phyloP scores from a whole-genome alignment of 768 basidiomycete genomes.

The Ramaria sp. region DNA sequence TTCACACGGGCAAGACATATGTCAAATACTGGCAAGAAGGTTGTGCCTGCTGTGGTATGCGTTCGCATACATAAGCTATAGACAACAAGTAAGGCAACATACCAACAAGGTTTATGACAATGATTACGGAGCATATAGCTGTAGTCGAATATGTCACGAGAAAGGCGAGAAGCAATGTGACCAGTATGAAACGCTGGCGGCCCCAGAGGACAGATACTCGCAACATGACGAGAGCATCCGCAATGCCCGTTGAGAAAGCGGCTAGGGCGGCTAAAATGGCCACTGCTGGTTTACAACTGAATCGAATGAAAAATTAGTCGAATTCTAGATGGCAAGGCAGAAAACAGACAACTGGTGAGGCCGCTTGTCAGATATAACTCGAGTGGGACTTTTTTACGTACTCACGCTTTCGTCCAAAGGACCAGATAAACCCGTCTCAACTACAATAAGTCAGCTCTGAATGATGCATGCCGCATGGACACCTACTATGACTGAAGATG shows the following conservation, averaged over 20 bases:
- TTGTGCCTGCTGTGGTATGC: background rate
- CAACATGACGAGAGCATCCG: conserved; percentile 5
- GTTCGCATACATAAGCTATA: no score
- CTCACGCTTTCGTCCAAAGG: background rate
- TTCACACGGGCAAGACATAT: background rate
- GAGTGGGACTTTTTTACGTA: background rate
- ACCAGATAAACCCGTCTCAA: background rate
- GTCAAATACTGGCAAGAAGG: background rate
- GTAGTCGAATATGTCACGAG: background rate
- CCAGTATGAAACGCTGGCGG: conserved; percentile 1
- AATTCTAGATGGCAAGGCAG: background rate
- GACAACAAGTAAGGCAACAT: background rate
- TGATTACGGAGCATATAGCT: background rate
- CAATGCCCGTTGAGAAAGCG: conserved; percentile 1
- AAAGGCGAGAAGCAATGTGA: background rate
- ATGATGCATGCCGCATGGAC: background rate
- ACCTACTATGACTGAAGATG: background rate
- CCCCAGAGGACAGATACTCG: conserved; percentile 8
- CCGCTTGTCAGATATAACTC: background rate
- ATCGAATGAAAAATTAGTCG: background rate
- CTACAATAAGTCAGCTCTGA: background rate
- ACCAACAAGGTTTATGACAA: background rate
- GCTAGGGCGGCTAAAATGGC: background rate
- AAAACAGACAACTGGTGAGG: background rate
- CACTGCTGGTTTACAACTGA: conserved; percentile 5